phyloP scores from a whole-genome alignment of 225 moss, liverwort and hornwort genomes.

The Asterella californica region DNA sequence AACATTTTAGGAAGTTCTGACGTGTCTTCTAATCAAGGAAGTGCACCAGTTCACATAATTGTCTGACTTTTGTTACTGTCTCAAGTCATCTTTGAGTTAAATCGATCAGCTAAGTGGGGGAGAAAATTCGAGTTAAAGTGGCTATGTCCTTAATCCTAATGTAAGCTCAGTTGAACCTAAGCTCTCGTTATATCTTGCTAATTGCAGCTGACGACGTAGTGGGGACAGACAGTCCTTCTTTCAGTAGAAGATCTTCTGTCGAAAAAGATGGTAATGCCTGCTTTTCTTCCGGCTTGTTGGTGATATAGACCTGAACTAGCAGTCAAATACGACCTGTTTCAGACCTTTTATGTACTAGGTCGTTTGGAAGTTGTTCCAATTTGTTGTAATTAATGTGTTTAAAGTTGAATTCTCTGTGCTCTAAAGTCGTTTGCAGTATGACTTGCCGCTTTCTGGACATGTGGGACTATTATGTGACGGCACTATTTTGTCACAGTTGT shows the following conservation, averaged over 20 bases:
- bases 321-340: too few relatives aligned
- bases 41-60: neutral
- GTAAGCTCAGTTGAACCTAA: neutral
- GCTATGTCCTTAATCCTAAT: neutral
- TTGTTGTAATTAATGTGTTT: neutral
- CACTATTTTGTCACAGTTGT: neutral
- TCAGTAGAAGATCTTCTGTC: neutral
- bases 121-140: neutral
- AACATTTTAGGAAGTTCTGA: neutral
- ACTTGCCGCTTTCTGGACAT: neutral
- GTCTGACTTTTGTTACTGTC: neutral
- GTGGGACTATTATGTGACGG: neutral
- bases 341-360: neutral
- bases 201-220: constrained; percentile 22
- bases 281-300: neutral
- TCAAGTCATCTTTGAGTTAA: neutral
- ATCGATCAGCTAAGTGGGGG: neutral
- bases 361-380: neutral
- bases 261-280: neutral
- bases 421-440: neutral
- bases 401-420: neutral
- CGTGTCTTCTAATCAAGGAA: too few relatives aligned
- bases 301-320: neutral
- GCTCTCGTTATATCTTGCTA: neutral
- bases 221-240: constrained; percentile 1